Evolutionary conservation across 768 basidiomycete species (phyloP).

Genomic region (Phaeolepiota aurea): DNA sequence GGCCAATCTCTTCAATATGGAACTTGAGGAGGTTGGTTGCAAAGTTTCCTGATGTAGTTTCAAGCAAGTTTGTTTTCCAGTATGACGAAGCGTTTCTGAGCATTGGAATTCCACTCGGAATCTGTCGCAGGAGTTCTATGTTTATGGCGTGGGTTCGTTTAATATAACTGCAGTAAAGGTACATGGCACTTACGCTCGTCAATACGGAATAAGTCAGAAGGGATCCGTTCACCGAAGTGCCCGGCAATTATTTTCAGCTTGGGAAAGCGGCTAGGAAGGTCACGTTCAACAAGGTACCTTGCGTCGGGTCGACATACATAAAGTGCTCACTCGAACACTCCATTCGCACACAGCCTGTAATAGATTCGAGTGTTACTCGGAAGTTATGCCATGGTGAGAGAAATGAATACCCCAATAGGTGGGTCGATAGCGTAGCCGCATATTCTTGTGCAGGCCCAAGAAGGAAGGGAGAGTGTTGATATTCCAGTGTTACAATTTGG

Average conservation of each 20-base stretch:
- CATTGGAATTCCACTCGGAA: conserved; percentile 18
- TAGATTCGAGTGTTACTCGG: conserved; percentile 2
- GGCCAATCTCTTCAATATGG: conserved; percentile 21
- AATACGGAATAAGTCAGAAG: conserved; percentile 22
- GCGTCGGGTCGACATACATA: too few species aligned
- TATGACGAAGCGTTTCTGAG: conserved; percentile 18
- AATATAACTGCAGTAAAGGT: neutral
- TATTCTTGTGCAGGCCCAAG: conserved; percentile 25
- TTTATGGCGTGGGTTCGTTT: neutral
- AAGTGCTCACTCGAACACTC: conserved; percentile 18
- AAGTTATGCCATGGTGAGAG: neutral
- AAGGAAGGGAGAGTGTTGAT: conserved; percentile 22
- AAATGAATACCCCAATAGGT: conserved; percentile 22
- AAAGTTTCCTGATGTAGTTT: conserved; percentile 24
- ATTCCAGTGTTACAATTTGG: conserved; percentile 14
- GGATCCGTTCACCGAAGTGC: conserved; percentile 22
- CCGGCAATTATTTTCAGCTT: conserved; percentile 22
- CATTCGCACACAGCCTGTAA: conserved; percentile 16
- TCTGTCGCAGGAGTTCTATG: conserved; percentile 14
- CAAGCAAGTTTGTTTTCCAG: conserved; percentile 20
- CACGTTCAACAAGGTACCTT: too few species aligned
- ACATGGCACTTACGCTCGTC: conserved; percentile 15
- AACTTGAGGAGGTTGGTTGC: conserved; percentile 21
- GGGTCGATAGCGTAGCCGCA: conserved; percentile 25
- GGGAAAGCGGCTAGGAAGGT: conserved; percentile 19